Conservation (phyloP, 2,329 filamentous ascomycete genomes). For the Hypoxylon sp. region DNA sequence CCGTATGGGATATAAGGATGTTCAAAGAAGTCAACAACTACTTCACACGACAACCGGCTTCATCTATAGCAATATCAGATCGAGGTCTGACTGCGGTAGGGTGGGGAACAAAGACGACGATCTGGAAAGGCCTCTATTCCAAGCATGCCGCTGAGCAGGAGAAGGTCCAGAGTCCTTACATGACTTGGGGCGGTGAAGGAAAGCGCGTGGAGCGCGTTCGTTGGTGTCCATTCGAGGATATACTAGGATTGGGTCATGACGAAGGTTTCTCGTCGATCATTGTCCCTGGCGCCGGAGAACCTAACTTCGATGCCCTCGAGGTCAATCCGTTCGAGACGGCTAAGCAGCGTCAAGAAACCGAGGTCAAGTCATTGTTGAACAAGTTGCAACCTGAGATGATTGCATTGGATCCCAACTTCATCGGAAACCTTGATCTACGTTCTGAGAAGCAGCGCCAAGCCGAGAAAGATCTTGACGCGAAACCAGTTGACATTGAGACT, state of each 20-base stretch:
- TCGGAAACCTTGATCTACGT: constrained; percentile 88
- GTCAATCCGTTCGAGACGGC: constrained; percentile 94
- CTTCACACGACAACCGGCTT: constrained; percentile 84
- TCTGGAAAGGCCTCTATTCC: constrained; percentile 93
- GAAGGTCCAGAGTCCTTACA: constrained; percentile 90
- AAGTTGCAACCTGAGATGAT: constrained; percentile 99
- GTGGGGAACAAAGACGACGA: constrained; percentile 88
- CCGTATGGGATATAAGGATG: constrained; percentile 88
- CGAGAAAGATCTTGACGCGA: constrained; percentile 84
- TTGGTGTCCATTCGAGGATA: constrained; percentile 97
- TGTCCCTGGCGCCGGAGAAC: constrained; percentile 94
- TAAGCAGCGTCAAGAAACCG: constrained; percentile 92
- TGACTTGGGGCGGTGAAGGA: constrained; percentile 92
- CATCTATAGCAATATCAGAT: constrained; percentile 90
- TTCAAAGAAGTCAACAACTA: constrained; percentile 94
- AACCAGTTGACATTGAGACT: constrained; percentile 69
- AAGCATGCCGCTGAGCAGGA: constrained; percentile 79
- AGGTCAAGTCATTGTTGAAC: constrained; percentile 91
- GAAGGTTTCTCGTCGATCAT: constrained; percentile 91
- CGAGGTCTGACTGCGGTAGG: constrained; percentile 88
- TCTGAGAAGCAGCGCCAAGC: constrained; percentile 82
- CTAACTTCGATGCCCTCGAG: constrained; percentile 95
- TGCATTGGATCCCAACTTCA: constrained; percentile 89
- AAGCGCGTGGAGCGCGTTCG: constrained; percentile 82
- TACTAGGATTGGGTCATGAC: constrained; percentile 87